phyloP scores from a whole-genome alignment of 192 early-diverging fungal species.

The Podila epigama region DNA sequence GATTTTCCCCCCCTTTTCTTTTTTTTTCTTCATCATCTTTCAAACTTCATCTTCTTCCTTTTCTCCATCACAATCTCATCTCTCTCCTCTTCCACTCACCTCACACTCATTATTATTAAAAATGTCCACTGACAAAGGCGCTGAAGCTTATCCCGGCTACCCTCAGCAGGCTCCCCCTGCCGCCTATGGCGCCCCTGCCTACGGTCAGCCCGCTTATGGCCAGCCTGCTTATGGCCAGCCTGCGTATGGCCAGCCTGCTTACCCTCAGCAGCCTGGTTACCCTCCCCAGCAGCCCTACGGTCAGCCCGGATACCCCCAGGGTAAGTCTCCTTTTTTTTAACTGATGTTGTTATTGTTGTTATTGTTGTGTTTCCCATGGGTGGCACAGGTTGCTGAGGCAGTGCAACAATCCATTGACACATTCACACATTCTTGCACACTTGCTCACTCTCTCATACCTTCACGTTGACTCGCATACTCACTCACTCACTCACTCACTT shows the following conservation, averaged over 20 bases:
- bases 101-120: too few relatives aligned
- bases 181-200: background rate
- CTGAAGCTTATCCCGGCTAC: constrained; percentile 1
- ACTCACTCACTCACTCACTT: background rate
- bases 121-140: background rate
- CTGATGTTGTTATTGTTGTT: too few relatives aligned
- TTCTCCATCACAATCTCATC: background rate
- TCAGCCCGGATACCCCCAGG: background rate
- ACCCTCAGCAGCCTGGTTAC: background rate
- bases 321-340: background rate
- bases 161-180: background rate
- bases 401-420: too few relatives aligned
- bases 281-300: background rate
- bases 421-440: too few relatives aligned
- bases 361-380: too few relatives aligned
- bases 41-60: background rate
- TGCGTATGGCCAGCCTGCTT: background rate
- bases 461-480: background rate
- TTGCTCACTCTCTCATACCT: background rate
- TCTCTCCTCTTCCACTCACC: background rate
- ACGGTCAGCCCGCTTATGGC: background rate
- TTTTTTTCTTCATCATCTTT: background rate
- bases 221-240: background rate
- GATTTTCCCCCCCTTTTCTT: too few relatives aligned
- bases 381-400: too few relatives aligned